These are phyloP conservation scores for Kandelia obovata DNA, from an alignment of 345 rosid genomes.

Conservation along the genomic window DNA sequence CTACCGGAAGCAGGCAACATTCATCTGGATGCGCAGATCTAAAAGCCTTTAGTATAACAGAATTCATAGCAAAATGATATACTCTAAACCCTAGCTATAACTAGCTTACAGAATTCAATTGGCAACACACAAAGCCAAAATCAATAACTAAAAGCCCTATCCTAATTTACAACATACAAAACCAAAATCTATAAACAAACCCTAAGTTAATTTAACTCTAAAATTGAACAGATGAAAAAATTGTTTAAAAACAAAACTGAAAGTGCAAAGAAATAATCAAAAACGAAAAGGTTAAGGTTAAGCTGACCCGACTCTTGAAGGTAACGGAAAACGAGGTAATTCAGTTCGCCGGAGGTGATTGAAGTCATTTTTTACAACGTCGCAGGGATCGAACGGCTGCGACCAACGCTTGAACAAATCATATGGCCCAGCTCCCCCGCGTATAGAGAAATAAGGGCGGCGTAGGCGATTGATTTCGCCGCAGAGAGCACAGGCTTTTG, in stretches of 20 bases:
- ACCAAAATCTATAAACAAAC: no score
- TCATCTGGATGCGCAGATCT: no score
- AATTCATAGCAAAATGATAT: no score
- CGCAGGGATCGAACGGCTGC: not conserved
- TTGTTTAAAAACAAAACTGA: not conserved
- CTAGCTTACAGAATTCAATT: no score
- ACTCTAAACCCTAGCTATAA: no score
- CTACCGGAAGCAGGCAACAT: no score
- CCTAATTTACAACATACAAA: no score
- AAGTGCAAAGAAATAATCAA: not conserved
- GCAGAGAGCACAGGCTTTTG: no score
- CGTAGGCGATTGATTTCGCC: not conserved
- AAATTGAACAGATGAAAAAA: not conserved
- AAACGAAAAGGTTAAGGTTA: not conserved
- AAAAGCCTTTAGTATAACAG: no score
- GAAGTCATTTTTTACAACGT: slow-evolving; percentile 44
- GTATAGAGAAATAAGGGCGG: not conserved
- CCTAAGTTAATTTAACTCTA: no score
- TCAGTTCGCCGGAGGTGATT: slow-evolving; percentile 76
- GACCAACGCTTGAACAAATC: not conserved
- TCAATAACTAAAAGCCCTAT: no score
- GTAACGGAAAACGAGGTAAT: slow-evolving; percentile 87
- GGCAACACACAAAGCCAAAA: no score
- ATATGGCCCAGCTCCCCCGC: not conserved
- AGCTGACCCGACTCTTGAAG: slow-evolving; percentile 84